Conservation (phyloP, 2,329 filamentous ascomycete genomes). For the Chlorencoelia australis region DNA sequence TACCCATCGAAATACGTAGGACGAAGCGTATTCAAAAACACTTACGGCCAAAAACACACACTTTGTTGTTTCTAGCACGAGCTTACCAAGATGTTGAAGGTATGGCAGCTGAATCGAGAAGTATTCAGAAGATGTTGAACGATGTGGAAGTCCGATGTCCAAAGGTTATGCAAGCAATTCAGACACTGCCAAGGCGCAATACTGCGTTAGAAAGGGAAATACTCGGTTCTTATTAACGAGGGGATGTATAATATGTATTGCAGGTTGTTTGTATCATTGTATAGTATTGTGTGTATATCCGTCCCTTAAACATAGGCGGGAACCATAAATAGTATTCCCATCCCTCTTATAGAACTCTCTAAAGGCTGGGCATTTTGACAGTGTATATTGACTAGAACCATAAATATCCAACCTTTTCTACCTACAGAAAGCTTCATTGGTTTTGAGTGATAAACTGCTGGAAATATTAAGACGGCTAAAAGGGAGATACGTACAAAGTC, state of each 20-base stretch:
- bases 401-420: too few species aligned
- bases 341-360: too few species aligned
- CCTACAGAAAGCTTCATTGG: too few species aligned
- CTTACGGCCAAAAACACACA: slow-evolving; percentile 22
- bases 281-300: slow-evolving; percentile 9
- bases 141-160: slow-evolving; percentile 23
- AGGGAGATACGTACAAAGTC: too few species aligned
- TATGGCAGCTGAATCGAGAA: slow-evolving; percentile 19
- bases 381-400: too few species aligned
- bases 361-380: too few species aligned
- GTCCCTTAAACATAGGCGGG: slow-evolving; percentile 1
- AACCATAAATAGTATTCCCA: neutral
- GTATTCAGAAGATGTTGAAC: slow-evolving; percentile 16
- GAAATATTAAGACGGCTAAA: too few species aligned
- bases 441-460: too few species aligned
- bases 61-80: slow-evolving; percentile 23
- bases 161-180: slow-evolving; percentile 22
- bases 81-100: slow-evolving; percentile 22
- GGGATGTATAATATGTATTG: neutral
- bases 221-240: slow-evolving; percentile 3
- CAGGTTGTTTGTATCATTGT: slow-evolving; percentile 5
- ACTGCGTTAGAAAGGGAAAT: slow-evolving; percentile 18
- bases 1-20: slow-evolving; percentile 19
- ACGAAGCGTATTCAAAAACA: slow-evolving; percentile 13
- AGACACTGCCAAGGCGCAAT: slow-evolving; percentile 21